Evolutionary conservation across 768 basidiomycete species (phyloP), one percentile per base, ranked within the genome.

Genomic region (Psilocybe subaeruginosa): DNA sequence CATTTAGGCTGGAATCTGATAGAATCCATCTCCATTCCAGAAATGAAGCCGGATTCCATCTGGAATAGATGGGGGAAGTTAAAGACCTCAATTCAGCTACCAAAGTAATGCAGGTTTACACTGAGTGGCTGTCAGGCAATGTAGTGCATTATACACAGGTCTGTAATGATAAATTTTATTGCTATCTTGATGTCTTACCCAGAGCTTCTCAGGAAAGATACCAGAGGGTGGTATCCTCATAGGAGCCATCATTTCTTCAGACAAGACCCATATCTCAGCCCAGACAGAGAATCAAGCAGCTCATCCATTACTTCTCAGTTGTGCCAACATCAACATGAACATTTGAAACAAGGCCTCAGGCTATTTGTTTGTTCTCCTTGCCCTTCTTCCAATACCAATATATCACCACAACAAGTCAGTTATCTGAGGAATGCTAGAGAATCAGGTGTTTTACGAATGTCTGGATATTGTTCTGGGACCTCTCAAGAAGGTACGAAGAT

Each of bases 181-280:
- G 3, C 8, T 19, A 29, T 57, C 46, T 33, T 59, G 51, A 6
- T 8, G 48, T 53, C 43, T 50, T 52, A 56, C 33, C 29, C 33
- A 43, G 43, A 12, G 16, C 43, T 30, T 39, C 46, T 43, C 52
- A 46, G 59, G 7, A 35, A 58, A 37, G 50, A 75, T 8, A 11
- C 70, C 67, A 4, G 3, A 41, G 0, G 72, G 72, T 1, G 64
- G 67, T 0, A 76, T 72, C 0, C 61, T 77, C n/a, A 53, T 76
- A 7, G 71, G 75, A 1, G 64, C 68, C 0, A 66, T 77, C 8
- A 54, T 69, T 1, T 70, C 72, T 3, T 73, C 72, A 0, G 72
- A 77, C 56, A 78, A 78, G 53, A 76, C 75, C 6, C 68, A 68
- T 19, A 68, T 78, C 12, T 70, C 74, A 0, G 58, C 66, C 16